Conservation (phyloP, 176 grass and related monocot genomes). For the Coix lacrymajobi region DNA sequence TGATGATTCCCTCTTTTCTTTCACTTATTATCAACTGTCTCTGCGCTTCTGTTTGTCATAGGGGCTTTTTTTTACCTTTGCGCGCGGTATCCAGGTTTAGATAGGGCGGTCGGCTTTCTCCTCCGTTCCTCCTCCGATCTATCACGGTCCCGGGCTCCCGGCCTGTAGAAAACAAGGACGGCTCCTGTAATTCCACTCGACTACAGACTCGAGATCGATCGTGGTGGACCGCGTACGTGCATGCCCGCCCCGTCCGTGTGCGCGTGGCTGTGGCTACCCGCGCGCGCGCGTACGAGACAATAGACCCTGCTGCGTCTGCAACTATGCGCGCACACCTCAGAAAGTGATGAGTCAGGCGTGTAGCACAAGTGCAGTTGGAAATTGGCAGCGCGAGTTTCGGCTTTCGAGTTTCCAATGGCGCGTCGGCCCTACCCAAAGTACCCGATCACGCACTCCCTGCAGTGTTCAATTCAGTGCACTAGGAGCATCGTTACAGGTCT, state of each 20-base stretch:
- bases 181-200: not conserved
- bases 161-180: not conserved
- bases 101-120: conserved; percentile 40
- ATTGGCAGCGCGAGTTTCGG: conserved; percentile 30
- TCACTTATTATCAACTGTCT: not conserved
- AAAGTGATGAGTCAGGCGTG: not conserved
- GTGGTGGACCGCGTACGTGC: conserved; percentile 16
- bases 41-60: not conserved
- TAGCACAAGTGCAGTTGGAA: not conserved
- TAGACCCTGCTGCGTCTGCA: not conserved
- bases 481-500: not conserved
- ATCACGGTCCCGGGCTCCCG: not conserved
- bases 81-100: conserved; percentile 21
- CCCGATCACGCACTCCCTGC: not conserved
- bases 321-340: not conserved
- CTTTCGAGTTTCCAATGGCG: conserved; percentile 17
- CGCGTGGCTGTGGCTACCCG: not conserved
- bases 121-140: not conserved
- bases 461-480: not conserved
- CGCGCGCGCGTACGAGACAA: not conserved
- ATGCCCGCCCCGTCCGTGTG: not conserved
- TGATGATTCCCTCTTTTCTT: not conserved
- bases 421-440: not conserved
- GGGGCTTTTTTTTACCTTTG: conserved; percentile 2
- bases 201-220: conserved; percentile 26